A percentile compares a stretch with the other conserved stretches of the same genome.
Conservation (phyloP, 1,139 yeast species). For the Nakaseomyces delphensis region DNA sequence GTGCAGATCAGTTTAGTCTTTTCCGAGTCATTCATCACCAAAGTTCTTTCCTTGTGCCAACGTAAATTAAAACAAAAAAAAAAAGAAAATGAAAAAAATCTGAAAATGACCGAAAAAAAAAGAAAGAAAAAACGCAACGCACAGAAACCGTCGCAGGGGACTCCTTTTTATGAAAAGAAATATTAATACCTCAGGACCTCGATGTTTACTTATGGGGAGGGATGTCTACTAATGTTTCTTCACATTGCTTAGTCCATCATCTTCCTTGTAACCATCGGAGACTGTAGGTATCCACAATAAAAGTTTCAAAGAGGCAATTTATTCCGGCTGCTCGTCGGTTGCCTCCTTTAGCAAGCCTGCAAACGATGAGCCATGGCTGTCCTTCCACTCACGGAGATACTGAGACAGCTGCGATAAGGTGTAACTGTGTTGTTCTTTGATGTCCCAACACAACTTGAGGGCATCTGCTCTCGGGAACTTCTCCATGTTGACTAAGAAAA, state of each 20-base stretch:
- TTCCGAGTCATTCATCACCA: too few relatives aligned
- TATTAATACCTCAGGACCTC: too few relatives aligned
- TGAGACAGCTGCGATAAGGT: constrained; percentile 16
- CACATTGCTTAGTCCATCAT: too few relatives aligned
- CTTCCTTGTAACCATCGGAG: too few relatives aligned
- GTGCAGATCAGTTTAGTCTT: too few relatives aligned
- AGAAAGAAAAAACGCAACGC: neutral
- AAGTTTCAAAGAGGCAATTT: too few relatives aligned
- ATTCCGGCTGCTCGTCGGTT: too few relatives aligned
- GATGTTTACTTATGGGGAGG: too few relatives aligned
- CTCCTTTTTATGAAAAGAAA: neutral
- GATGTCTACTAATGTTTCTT: neutral
- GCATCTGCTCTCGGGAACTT: constrained; percentile 6
- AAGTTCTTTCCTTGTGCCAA: too few relatives aligned
- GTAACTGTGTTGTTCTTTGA: constrained; percentile 9
- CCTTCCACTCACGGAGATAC: constrained; percentile 22
- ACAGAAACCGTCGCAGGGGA: neutral
- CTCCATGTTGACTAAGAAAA: constrained; percentile 23
- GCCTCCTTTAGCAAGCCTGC: constrained; percentile 12
- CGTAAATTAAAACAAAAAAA: too few relatives aligned
- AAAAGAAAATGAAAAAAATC: too few relatives aligned
- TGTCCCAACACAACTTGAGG: neutral
- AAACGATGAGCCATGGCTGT: constrained; percentile 16
- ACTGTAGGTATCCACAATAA: neutral
- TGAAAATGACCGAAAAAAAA: neutral